Evolutionary conservation across 163 green algal genomes (phyloP).

Genomic region (Trebouxia gelatinosa): DNA sequence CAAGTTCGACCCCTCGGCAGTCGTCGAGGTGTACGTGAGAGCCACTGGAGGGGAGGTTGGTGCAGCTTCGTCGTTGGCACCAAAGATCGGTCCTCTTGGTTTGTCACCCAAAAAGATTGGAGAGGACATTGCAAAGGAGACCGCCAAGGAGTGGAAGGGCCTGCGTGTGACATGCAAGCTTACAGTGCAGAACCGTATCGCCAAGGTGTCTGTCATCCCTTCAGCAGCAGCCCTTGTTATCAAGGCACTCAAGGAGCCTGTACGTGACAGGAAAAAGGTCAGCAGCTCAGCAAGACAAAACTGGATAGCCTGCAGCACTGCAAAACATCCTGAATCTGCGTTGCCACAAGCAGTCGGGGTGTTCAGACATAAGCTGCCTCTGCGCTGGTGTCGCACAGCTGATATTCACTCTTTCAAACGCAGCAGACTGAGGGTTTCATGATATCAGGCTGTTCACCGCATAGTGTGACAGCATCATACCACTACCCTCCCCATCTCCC

Average conservation of each 20-base stretch:
- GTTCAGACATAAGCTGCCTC: no score
- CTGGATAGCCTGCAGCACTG: background rate
- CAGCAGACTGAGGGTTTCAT: no score
- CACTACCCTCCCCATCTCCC: no score
- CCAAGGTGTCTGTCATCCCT: constrained; percentile 97
- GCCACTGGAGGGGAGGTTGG: constrained; percentile 97
- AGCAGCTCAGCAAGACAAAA: background rate
- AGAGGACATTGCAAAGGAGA: constrained; percentile 99
- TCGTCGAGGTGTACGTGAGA: constrained; percentile 95
- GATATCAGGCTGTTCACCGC: no score
- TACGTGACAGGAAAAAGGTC: constrained; percentile 97
- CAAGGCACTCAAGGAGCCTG: constrained; percentile 99
- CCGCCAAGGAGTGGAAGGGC: constrained; percentile 98
- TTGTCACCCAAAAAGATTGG: constrained; percentile 99
- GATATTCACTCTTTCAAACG: no score
- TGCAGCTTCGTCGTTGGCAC: constrained; percentile 94
- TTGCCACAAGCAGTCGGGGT: no score
- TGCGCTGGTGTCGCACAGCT: no score
- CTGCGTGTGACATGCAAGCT: constrained; percentile 98
- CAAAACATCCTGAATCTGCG: no score
- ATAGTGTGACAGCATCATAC: no score
- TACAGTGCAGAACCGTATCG: constrained; percentile 97
- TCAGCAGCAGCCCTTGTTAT: constrained; percentile 95
- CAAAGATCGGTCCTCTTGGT: constrained; percentile 99
- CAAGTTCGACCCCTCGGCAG: constrained; percentile 93